These are phyloP conservation scores for Phialophora macrospora DNA, from an alignment of 2,329 filamentous ascomycete species.

Conservation along the genomic window DNA sequence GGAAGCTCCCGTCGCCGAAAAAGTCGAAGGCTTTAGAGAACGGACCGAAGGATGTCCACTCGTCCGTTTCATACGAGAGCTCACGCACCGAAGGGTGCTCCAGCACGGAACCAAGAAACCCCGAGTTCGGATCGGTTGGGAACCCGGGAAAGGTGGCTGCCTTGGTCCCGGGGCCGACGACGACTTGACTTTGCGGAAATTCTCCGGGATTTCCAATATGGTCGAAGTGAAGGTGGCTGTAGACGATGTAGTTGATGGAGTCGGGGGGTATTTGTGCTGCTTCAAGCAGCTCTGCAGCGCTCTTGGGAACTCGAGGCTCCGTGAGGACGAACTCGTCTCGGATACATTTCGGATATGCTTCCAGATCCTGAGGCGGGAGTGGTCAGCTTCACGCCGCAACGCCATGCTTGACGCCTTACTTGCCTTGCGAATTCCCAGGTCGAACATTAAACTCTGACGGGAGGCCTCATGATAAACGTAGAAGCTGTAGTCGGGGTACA, in stretches of 20 bases:
- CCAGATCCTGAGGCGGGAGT: too few relatives aligned
- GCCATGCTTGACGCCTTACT: too few relatives aligned
- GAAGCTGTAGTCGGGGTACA: too few relatives aligned
- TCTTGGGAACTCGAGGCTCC: too few relatives aligned
- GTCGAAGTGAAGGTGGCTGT: conserved; percentile 44
- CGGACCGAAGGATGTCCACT: conserved; percentile 43
- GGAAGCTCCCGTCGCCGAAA: conserved; percentile 63
- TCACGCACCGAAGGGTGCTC: conserved; percentile 44
- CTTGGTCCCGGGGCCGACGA: conserved; percentile 61
- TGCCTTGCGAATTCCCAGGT: too few relatives aligned
- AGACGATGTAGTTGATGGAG: conserved; percentile 32
- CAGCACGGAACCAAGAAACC: conserved; percentile 27
- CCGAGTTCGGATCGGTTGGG: conserved; percentile 46
- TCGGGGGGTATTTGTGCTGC: too few relatives aligned
- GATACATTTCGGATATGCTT: too few relatives aligned
- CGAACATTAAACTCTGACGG: too few relatives aligned
- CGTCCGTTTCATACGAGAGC: conserved; percentile 45
- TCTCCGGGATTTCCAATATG: conserved; percentile 58
- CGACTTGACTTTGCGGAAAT: conserved; percentile 55
- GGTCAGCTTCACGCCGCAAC: too few relatives aligned
- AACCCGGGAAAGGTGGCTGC: conserved; percentile 54
- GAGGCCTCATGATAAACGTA: too few relatives aligned
- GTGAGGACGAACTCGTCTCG: too few relatives aligned
- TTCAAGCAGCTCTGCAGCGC: too few relatives aligned
- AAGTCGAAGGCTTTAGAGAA: conserved; percentile 50